These are phyloP conservation scores for Lentinula aciculospora DNA, from an alignment of 768 basidiomycete species.

Conservation along the genomic window DNA sequence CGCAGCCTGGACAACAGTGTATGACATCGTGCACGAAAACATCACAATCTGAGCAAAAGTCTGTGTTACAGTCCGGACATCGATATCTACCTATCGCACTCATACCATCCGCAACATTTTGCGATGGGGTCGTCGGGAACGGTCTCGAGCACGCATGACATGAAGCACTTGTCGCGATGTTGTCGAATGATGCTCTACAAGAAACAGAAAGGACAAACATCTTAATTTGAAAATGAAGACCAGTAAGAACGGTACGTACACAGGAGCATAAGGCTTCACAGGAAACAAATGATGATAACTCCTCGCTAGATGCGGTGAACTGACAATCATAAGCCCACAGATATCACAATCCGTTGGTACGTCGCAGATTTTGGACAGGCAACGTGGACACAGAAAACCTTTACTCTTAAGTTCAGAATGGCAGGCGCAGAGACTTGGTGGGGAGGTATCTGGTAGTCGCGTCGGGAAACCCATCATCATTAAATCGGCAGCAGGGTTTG, in stretches of 20 bases:
- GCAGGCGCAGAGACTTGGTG: slow-evolving; percentile 85
- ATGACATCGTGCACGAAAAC: slow-evolving; percentile 93
- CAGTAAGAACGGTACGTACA: slow-evolving; percentile 64
- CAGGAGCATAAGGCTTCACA: slow-evolving; percentile 75
- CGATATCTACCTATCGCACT: slow-evolving; percentile 85
- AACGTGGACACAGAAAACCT: slow-evolving; percentile 94
- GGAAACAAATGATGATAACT: slow-evolving; percentile 97
- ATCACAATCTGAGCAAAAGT: slow-evolving; percentile 96
- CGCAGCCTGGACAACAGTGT: slow-evolving; percentile 91
- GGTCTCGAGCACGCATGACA: slow-evolving; percentile 80
- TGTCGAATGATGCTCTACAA: slow-evolving; percentile 34
- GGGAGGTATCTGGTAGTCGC: slow-evolving; percentile 77
- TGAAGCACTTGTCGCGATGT: slow-evolving; percentile 24
- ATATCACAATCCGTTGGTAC: slow-evolving; percentile 98
- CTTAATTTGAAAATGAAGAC: no score
- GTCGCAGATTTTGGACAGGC: slow-evolving; percentile 90
- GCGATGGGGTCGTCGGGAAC: slow-evolving; percentile 46
- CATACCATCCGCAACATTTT: slow-evolving; percentile 53
- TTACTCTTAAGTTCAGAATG: slow-evolving; percentile 90
- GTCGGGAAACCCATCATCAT: slow-evolving; percentile 99
- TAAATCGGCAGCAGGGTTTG: slow-evolving; percentile 75
- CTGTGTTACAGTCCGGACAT: slow-evolving; percentile 78
- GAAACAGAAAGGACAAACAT: no score
- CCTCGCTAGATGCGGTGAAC: slow-evolving; percentile 92
- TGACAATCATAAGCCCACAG: slow-evolving; percentile 96